A percentile compares a stretch with the other conserved stretches of the same genome.
phyloP scores from a whole-genome alignment of 495 filamentous ascomycete species.

The Penicillium longicatenatum region DNA sequence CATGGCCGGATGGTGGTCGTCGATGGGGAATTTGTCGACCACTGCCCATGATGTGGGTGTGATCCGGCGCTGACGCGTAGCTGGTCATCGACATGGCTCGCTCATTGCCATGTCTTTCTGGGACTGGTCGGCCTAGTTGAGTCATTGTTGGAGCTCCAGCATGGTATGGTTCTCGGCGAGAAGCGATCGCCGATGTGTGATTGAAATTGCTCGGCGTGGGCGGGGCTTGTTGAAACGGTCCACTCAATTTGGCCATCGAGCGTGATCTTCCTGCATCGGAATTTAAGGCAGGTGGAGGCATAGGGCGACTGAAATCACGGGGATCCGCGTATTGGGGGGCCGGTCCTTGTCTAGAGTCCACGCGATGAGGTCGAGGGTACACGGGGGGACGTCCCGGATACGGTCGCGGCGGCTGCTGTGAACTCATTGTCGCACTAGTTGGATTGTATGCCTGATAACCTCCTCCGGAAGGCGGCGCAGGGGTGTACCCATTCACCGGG shows the following conservation, averaged over 20 bases:
- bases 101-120: conserved; percentile 82
- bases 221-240: conserved; percentile 53
- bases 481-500: conserved; percentile 41
- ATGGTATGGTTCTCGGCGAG: conserved; percentile 74
- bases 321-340: conserved; percentile 55
- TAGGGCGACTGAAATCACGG: conserved; percentile 49
- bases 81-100: conserved; percentile 94
- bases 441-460: conserved; percentile 47
- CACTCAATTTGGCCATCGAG: conserved; percentile 77
- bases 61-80: conserved; percentile 75
- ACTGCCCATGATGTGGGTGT: conserved; percentile 79
- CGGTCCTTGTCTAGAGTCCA: conserved; percentile 68
- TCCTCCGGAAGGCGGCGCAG: conserved; percentile 34
- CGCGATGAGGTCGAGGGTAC: conserved; percentile 67
- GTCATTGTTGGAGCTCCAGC: conserved; percentile 63
- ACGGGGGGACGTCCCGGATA: conserved; percentile 53
- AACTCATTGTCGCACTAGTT: conserved; percentile 57
- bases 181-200: conserved; percentile 67
- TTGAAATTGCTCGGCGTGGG: conserved; percentile 64
- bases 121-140: conserved; percentile 86
- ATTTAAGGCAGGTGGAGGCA: conserved; percentile 71
- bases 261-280: conserved; percentile 72
- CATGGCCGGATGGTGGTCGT: conserved; percentile 56
- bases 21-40: conserved; percentile 81
- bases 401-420: conserved; percentile 67